Base-by-base conservation (phyloP, 2,329 filamentous ascomycete genomes). In the Berkeleyomyces basicola region DNA sequence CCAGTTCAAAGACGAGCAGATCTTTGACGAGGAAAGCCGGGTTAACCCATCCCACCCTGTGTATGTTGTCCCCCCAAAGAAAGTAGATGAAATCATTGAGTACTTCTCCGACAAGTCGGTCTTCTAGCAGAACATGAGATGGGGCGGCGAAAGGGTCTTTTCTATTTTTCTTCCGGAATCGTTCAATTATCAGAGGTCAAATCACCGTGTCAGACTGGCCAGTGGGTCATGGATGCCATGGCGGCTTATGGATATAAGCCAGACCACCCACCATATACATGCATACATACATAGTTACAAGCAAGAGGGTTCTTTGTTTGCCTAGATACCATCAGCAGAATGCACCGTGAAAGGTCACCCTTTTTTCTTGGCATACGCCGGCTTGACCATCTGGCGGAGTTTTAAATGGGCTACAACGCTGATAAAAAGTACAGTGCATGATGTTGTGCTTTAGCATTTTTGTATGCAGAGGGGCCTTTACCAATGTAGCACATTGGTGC, bases 11-110 rank as follows among this genome's bases (percentile, higher is more conserved):
- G 74, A 73, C 10, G 61, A 61, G 63, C 80, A 80, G 66, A 75
- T 84, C 49, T 86, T 88, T 73, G 84, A 88, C 65, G 80, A 86
- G 68, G 75, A 78, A 64, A 89, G 95, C 74, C 76, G 82, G 47
- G 78, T 96, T 60, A 77, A 75, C 60, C 77, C 86, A 14, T 79
- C 89, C 46, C 90, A 96, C 73, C 92, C 92, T 1, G 81, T 96
- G 36, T 96, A 89, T 74, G 86, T 88, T 66, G 85, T 96, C 67
- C 88, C 90, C 3, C 83, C 87, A 72, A 78, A 81, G 66, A 79
- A 79, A 61, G 87, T 85, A 61, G 80, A 85, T 68, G 77, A 77
- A 42, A 83, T 86, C 67, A 80, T 82, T 71, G 74, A 74, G 65
- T 88, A 87, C 74, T 91, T 85, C 72, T 76, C 78, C 66, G 74